Base-by-base conservation (phyloP, 345 rosid genomes). In the Aegle marmelos region DNA sequence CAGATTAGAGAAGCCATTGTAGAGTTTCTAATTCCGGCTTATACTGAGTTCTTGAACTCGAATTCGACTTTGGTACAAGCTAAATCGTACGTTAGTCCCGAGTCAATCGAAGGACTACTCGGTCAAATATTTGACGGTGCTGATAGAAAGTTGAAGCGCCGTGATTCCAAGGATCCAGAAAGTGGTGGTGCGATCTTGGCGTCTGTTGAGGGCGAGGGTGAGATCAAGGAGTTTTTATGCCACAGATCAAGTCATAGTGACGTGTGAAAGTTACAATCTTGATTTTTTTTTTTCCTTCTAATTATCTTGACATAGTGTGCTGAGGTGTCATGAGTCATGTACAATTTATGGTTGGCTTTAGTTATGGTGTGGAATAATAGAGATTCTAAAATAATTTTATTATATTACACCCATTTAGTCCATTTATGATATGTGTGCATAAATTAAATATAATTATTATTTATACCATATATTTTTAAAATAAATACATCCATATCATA, bases 1-100 rank as follows among this genome's bases (percentile, higher is more conserved):
- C 91, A 91, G 74, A 84, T 89, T 16, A 82, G 83, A 57, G 86
- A 83, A 75, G 85, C 90, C 7, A 89, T 90, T 0, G 74, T 82
- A 69, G 81, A 86, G 72, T 64, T 88, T 2, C 82, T 91, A 75
- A 84, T 85, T 76, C 83, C 89, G 0, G 89, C 81, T 7, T 89
- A 87, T 54, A 33, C 73, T 16, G 83, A 83, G 75, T 91, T 87
- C 78, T 33, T 83, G 76, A 77, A 71, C 11, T n/a, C 72, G 21
- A 54, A 79, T 48, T 76, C 85, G 0, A 30, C 68, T 1, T 72
- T 74, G 33, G 56, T 83, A 58, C 70, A 67, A 45, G 68, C 25
- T 25, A 84, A 79, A 59, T 80, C 83, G n/a, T 78, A 45, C 33
- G n/a, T 76, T 6, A 78, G 72, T 17, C 81, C 90, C 4, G 89